Base-by-base conservation (phyloP, 192 early-diverging fungal genomes). In the Podila clonocystis region DNA sequence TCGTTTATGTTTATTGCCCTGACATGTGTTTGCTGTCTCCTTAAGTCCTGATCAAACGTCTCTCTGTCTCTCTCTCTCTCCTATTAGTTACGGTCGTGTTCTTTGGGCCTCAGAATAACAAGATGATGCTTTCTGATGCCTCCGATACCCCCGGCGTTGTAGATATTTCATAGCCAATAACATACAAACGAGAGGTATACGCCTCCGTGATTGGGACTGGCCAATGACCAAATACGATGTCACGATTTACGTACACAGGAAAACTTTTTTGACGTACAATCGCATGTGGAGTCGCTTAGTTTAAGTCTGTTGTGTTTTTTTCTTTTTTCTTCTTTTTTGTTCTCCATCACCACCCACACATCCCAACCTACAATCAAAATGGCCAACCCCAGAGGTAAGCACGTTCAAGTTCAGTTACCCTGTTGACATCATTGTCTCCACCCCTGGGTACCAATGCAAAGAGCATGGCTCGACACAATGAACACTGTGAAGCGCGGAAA, bases 311-410 rank as follows among this genome's bases (percentile, higher is more conserved):
- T 57, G 62, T 36, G 63, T n/a, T 62, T 61, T 62, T 31, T 61
- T 50, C 28, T 30, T 59, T 60, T 29, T 59, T 59, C n/a, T 60
- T 58, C 36, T 59, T 59, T 48, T 58, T 61, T 60, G 62, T 58
- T 63, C 41, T 34, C 60, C 59, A 30, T 55, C 59, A 29, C 45
- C 52, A 48, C 63, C 19, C 61, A 67, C 48, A 45, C 41, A 15
- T 45, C 65, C 48, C 50, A 29, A 41, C 52, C 20, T 12, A 36
- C 65, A 62, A 55, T 72, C 70, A 73, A 45, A 68, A 80, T 80
- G 77, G 65, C 68, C 45, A 73, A 73, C 62, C 77, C 77, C 66
- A 68, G 31, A 80, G 77, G 77, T 80, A 73, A 68, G 45, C 2
- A n/a, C 48, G 29, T 68, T 19, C 31, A 22, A n/a, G 31, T 49